phyloP scores from a whole-genome alignment of 2,329 filamentous ascomycete genomes.

The Aspergillus transmontanensis region DNA sequence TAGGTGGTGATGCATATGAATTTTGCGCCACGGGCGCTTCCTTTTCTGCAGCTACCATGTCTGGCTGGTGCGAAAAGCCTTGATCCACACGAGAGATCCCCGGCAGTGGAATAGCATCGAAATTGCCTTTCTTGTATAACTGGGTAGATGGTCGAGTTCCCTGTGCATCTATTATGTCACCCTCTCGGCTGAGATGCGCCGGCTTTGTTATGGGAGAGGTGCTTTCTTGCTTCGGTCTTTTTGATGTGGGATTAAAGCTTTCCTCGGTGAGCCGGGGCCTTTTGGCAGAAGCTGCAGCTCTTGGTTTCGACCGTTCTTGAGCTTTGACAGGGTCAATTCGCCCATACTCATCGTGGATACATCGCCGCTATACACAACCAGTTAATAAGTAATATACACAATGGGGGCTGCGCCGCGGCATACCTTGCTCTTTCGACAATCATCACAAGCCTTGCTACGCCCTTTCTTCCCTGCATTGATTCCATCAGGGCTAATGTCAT shows the following conservation, averaged over 20 bases:
- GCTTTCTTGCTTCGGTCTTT: slow-evolving; percentile 40
- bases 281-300: slow-evolving; percentile 59
- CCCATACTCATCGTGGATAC: slow-evolving; percentile 67
- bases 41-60: slow-evolving; percentile 20
- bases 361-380: slow-evolving; percentile 56
- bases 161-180: slow-evolving; percentile 18
- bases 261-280: slow-evolving; percentile 53
- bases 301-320: slow-evolving; percentile 62
- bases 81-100: slow-evolving; percentile 9
- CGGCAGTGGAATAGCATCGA: slow-evolving; percentile 7
- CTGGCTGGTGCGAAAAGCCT: slow-evolving; percentile 16
- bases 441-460: slow-evolving; percentile 65
- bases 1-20: slow-evolving; percentile 42
- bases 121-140: slow-evolving; percentile 15
- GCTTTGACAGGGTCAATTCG: slow-evolving; percentile 66
- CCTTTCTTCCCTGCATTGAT: slow-evolving; percentile 55
- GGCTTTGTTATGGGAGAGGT: slow-evolving; percentile 30
- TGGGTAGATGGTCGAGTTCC: slow-evolving; percentile 16
- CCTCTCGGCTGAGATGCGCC: slow-evolving; percentile 24
- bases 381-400: slow-evolving; percentile 17
- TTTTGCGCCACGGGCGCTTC: slow-evolving; percentile 26
- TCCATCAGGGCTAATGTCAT: slow-evolving; percentile 38
- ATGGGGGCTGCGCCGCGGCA: slow-evolving; percentile 35
- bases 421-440: slow-evolving; percentile 70
- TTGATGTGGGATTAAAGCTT: slow-evolving; percentile 26